Base-by-base conservation (phyloP, 805 yeast genomes). In the Metschnikowia bowlesiae region DNA sequence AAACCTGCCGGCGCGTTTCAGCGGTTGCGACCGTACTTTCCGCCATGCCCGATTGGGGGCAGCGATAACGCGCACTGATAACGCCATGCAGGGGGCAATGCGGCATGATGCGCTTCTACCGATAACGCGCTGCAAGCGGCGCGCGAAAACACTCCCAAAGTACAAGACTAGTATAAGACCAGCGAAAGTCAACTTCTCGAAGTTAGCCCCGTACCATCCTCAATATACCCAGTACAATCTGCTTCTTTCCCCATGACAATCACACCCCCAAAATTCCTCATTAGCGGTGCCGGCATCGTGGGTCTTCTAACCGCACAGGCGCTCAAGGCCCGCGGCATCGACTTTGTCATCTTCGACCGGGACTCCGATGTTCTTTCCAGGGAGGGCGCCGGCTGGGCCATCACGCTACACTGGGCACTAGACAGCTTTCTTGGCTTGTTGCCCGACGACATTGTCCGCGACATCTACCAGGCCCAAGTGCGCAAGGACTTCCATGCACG, bases 301-400 rank as follows among this genome's bases (percentile, higher is more conserved):
- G 50, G 50, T 11, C 46, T 47, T 14, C 36, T 62, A 11, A 37
- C 57, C 3, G 69, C 68, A 0, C 67, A 65, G 36, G 63, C 63
- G 10, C 52, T 65, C 31, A 60, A 59, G 16, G 51, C 52, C 14
- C 55, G 62, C 22, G 44, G 46, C 3, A 57, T 64, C 32, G 64
- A 62, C 7, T 65, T 47, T 36, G 54, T 50, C 8, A 59, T 64
- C n/a, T 59, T 64, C 39, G 69, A 65, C 50, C 49, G 67, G 50
- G 68, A 65, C 46, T 58, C 52, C 14, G 51, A 56, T 2, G 64
- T 56, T 9, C 38, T 46, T 6, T 54, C 58, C 18, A 44, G 69
- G 45, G 68, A 64, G 36, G 26, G 47, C 26, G 62, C 64, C 39
- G 69, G 69, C 4, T 65, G 69, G 69, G 69, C 68, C 18, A 64